Percentiles rank a stretch among this genome's conserved stretches.
Evolutionary conservation across 1,284 basidiomycete species (phyloP).

Genomic region (Fomitiporia mediterranea): DNA sequence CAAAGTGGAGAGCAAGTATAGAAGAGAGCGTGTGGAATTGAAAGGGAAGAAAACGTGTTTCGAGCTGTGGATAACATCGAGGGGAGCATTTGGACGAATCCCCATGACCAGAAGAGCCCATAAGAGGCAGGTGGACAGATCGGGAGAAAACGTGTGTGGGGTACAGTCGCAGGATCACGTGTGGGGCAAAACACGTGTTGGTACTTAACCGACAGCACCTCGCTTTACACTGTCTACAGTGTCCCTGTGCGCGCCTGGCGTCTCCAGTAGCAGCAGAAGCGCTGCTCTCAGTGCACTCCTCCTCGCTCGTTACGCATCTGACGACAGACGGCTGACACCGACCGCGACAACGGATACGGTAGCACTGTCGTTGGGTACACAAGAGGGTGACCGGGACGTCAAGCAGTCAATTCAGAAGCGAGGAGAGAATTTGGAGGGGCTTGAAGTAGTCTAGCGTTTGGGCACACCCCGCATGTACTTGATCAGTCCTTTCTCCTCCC

Average conservation of each 20-base stretch:
- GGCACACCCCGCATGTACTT: background rate
- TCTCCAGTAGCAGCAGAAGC: background rate
- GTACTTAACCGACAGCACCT: constrained; percentile 1
- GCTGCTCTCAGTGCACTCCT: background rate
- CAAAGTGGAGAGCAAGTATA: background rate
- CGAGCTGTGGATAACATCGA: background rate
- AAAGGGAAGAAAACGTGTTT: background rate
- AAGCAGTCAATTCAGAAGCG: background rate
- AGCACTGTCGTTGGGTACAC: background rate
- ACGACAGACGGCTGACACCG: no score
- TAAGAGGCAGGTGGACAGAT: background rate
- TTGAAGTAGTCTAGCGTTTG: background rate
- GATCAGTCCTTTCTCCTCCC: background rate
- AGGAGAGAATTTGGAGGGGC: background rate
- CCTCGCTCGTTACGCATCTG: background rate
- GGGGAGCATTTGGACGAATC: background rate
- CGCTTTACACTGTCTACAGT: no score
- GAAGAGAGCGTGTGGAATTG: background rate
- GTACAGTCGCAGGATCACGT: background rate
- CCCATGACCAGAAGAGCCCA: background rate
- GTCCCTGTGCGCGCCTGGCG: background rate
- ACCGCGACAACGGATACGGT: no score
- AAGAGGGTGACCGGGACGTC: background rate
- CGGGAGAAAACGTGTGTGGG: background rate
- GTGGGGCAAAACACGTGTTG: background rate